phyloP scores from a whole-genome alignment of 73 alveolate genomes.

The Paraurostyla sp. region DNA sequence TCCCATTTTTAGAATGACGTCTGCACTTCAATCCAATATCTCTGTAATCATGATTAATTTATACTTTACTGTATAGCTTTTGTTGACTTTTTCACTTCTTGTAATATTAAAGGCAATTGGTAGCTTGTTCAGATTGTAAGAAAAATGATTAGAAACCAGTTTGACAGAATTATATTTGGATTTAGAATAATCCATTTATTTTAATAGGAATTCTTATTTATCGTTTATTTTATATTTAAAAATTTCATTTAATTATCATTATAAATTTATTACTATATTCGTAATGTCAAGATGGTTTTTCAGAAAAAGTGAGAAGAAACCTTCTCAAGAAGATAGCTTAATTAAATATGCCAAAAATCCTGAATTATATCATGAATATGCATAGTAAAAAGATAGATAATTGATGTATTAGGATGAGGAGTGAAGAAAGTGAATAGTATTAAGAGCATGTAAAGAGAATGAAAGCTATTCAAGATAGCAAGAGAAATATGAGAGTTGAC shows the following conservation, averaged over 20 bases:
- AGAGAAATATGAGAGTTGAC: conserved; percentile 52
- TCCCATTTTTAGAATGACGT: conserved; percentile 3
- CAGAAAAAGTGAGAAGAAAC: neutral
- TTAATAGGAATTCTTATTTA: conserved; percentile 1
- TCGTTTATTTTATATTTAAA: neutral
- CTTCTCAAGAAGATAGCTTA: conserved; percentile 13
- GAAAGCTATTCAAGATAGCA: conserved; percentile 45
- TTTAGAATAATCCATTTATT: conserved; percentile 11
- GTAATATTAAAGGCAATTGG: conserved; percentile 8
- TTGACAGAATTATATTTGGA: neutral
- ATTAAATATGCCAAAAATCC: conserved; percentile 59
- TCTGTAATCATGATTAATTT: neutral
- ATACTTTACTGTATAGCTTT: neutral
- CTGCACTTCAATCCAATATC: conserved; percentile 17
- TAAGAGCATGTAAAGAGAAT: conserved; percentile 3
- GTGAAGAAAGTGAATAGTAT: conserved; percentile 35
- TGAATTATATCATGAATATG: conserved; percentile 12
- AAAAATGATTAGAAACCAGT: neutral
- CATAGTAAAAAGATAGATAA: conserved; percentile 12
- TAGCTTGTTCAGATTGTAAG: neutral
- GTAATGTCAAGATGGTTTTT: neutral
- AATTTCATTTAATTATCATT: neutral
- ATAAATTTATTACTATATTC: neutral
- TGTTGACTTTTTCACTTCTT: neutral
- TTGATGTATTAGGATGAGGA: neutral